phyloP scores from a whole-genome alignment of 1,284 basidiomycete genomes.

The Tilletiaria anomala region DNA sequence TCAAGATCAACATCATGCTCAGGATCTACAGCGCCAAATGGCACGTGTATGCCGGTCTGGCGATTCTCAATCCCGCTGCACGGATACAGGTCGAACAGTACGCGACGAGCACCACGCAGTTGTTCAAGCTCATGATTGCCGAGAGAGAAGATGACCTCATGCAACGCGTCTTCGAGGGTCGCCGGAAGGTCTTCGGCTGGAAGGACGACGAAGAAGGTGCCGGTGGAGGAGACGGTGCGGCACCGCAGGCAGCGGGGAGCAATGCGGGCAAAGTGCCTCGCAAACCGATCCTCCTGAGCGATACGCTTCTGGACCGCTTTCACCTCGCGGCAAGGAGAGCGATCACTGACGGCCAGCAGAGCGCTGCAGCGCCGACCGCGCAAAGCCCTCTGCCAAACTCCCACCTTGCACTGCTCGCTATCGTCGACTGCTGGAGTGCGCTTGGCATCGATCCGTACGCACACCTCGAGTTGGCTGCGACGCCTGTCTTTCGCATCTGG shows the following conservation, averaged over 20 bases:
- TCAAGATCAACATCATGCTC: constrained; percentile 80
- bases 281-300: constrained; percentile 66
- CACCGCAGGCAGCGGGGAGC: no score
- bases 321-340: constrained; percentile 47
- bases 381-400: constrained; percentile 52
- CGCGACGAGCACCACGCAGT: constrained; percentile 64
- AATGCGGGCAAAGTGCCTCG: no score
- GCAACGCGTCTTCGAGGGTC: constrained; percentile 59
- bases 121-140: constrained; percentile 94
- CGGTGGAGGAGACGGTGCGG: constrained; percentile 6
- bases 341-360: neutral
- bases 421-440: constrained; percentile 94
- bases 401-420: constrained; percentile 86
- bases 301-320: constrained; percentile 76
- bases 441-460: constrained; percentile 76
- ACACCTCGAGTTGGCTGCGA: constrained; percentile 84
- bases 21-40: constrained; percentile 94
- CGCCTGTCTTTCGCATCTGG: constrained; percentile 90
- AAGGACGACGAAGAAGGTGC: constrained; percentile 23
- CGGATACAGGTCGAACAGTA: constrained; percentile 73
- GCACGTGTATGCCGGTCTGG: constrained; percentile 97
- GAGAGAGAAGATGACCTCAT: constrained; percentile 49
- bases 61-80: constrained; percentile 89
- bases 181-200: constrained; percentile 62
- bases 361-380: neutral